phyloP scores from a whole-genome alignment of 352 stramenopile genomes.

The Thalassiosira mediterranea region DNA sequence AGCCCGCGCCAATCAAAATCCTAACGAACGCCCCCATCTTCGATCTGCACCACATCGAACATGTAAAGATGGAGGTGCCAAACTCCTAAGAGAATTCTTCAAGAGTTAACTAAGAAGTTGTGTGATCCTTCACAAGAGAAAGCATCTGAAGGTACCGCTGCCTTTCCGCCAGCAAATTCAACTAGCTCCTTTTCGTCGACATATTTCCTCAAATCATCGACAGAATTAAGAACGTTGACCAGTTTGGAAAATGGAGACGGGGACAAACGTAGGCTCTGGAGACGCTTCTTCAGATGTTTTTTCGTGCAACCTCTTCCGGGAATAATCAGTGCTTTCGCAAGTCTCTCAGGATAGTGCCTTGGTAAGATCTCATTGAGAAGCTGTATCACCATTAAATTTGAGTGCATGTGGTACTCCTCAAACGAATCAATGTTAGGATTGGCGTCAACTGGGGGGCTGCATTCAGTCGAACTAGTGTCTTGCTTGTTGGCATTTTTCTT shows the following conservation, averaged over 20 bases:
- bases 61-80: too few species aligned
- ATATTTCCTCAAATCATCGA: slow-evolving; percentile 51
- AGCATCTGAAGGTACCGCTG: too few species aligned
- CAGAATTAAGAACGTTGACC: slow-evolving; percentile 48
- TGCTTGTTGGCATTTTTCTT: slow-evolving; percentile 8
- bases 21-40: too few species aligned
- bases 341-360: slow-evolving; percentile 66
- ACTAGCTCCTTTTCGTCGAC: slow-evolving; percentile 50
- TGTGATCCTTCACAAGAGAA: too few species aligned
- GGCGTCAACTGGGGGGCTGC: slow-evolving; percentile 12
- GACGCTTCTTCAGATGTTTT: background rate
- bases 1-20: too few species aligned
- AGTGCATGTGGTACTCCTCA: slow-evolving; percentile 56
- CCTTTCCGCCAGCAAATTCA: slow-evolving; percentile 59
- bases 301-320: slow-evolving; percentile 36
- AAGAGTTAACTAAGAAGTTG: too few species aligned
- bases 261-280: slow-evolving; percentile 18
- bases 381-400: slow-evolving; percentile 46
- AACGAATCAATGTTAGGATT: slow-evolving; percentile 11
- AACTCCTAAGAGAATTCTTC: too few species aligned
- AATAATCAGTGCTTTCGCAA: slow-evolving; percentile 56
- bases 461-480: background rate
- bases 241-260: slow-evolving; percentile 20
- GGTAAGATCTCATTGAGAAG: slow-evolving; percentile 46
- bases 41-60: too few species aligned